Base-by-base conservation (phyloP, 176 grass and related monocot species). In the Neostapfia colusana region DNA sequence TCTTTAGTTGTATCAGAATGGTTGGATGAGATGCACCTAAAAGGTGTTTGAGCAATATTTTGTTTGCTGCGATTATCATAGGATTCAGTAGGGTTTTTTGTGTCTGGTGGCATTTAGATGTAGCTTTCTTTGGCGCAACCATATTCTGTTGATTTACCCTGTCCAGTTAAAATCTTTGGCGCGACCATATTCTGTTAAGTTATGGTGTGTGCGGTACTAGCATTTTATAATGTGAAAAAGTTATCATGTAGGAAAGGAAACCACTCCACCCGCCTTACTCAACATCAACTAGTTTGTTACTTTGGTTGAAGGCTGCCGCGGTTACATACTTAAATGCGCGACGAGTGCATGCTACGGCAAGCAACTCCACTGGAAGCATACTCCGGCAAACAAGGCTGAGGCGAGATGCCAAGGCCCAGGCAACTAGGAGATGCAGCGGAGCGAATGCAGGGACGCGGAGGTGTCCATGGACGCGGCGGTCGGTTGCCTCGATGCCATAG, bases 401-500 rank as follows among this genome's bases (percentile, higher is more conserved):
- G 14, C 44, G 8, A 26, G 62, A 28, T 20, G 20, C 46, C 67
- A 18, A 0, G 40, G 42, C 6, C 3, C 21, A 18, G 23, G 34
- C 68, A 12, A 59, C 63, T 93, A 93, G 26, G 73, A 87, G 78
- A 79, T 78, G 72, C 91, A 90, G 17, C 91, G 87, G 31, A 93
- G 85, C 16, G 91, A 90, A 70, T 85, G 72, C 38, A 93, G 48
- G 6, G 91, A 88, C 14, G 81, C 63, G 27, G 87, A 81, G 20
- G 87, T 87, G 70, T 90, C 91, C 82, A 93, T 85, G 73, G 82
- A 84, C 48, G 81, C 84, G 21, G 59, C 73, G 61, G 62, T 83
- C 85, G 20, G 57, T 76, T 17, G 83, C 79, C 74, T 87, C 81
- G 23, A 93, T 82, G 49, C 91, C 86, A 60, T 98, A 92, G 78